Evolutionary conservation across 2,329 filamentous ascomycete genomes (phyloP), one percentile per base, ranked within the genome.

Genomic region (Fusarium succisae): DNA sequence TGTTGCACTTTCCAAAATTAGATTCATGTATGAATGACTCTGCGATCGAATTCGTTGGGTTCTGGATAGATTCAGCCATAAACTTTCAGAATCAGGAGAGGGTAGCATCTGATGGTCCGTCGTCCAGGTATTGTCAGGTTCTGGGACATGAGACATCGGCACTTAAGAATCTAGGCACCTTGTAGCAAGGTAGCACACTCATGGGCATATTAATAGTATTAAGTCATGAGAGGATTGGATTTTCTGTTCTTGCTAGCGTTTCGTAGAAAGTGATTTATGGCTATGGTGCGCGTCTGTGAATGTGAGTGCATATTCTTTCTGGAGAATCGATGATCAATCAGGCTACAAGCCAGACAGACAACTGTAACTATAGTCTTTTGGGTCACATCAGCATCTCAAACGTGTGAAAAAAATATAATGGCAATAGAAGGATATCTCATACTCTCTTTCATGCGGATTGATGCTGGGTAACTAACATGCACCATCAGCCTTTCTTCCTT

Each of bases 141-240:
- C 45, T 15, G 8, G 22, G 8, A 14, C 20, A 7, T 28, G 24
- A 47, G 24, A 28, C 3, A 47, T 20, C 18, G 7, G 8, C 5
- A 26, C 24, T 14, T 5, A 20, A 28, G 26, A 30, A 5, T 22
- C 13, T 30, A 17, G 26, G 20, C 2, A 26, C 43, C 7, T 5
- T 2, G 17, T 3, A 20, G 17, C 17, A 20, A 22, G 5, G 3
- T 4, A 9, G 1, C 8, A 48, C 26, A 11, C 20, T 7, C 14
- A 30, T n/a, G 0, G 26, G 1, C 2, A 2, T 30, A 6, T 7
- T 48, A 3, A 22, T 6, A 17, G 22, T 12, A 48, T 48, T 1
- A 4, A 15, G 9, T 17, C 0, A 2, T 0, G 6, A 4, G 9
- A 4, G 2, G 22, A 8, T 11, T 22, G 4, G 5, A 9, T 2